These are phyloP conservation scores for Annona cherimola DNA, from an alignment of 164 flowering plant genomes.

Conservation along the genomic window DNA sequence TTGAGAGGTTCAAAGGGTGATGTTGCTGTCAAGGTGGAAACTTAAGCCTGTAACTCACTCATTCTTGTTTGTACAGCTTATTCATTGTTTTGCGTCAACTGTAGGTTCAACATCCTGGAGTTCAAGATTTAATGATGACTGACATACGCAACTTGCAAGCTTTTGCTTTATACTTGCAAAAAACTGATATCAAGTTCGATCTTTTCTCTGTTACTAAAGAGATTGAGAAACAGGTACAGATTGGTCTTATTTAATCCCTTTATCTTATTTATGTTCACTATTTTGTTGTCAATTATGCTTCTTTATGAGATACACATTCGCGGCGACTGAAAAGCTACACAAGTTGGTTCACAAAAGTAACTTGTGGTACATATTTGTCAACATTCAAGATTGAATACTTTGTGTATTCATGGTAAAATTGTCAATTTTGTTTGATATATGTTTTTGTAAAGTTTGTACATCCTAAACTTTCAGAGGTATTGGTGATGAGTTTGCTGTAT, in stretches of 20 bases:
- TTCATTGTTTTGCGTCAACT: background rate
- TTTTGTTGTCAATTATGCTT: background rate
- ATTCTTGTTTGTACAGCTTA: background rate
- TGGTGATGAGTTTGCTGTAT: too few relatives aligned
- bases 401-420: too few relatives aligned
- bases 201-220: constrained; percentile 80
- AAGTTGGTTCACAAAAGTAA: too few relatives aligned
- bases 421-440: too few relatives aligned
- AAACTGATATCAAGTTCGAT: constrained; percentile 85
- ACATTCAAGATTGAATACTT: too few relatives aligned
- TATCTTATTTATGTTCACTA: background rate
- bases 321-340: too few relatives aligned
- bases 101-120: constrained; percentile 99
- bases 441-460: too few relatives aligned
- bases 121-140: constrained; percentile 88
- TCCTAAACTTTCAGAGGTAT: too few relatives aligned
- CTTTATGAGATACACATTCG: background rate
- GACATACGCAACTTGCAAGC: constrained; percentile 91
- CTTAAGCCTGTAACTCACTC: constrained; percentile 4
- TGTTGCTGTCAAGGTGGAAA: constrained; percentile 84
- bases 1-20: constrained; percentile 67
- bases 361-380: too few relatives aligned
- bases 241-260: background rate
- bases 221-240: constrained; percentile 87
- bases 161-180: constrained; percentile 87